Base-by-base conservation (phyloP, 1,284 basidiomycete genomes). In the Psilocybe mexicana region DNA sequence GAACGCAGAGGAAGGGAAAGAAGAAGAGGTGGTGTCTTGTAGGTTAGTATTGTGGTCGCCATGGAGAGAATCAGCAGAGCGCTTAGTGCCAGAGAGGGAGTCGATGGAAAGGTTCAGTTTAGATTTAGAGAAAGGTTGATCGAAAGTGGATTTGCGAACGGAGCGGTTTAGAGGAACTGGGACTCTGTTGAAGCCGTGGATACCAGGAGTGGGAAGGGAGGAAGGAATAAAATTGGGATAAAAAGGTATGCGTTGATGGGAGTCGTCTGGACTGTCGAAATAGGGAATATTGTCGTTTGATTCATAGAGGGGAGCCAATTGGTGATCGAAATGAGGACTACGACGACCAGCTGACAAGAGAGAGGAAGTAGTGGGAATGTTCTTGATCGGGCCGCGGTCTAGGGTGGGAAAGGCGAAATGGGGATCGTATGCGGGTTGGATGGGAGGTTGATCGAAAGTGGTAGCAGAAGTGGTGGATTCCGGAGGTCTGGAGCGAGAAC, bases 111-210 rank as follows among this genome's bases (percentile, higher is more conserved):
- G 89, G 86, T 67, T 84, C 86, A 43, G 88, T 88, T 69, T 92
- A 88, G 61, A 48, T 64, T 83, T 83, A 40, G 82, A 79, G 30
- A 94, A 86, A 0, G 93, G 94, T 72, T 94, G 93, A 74, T 96
- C 93, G 70, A 94, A 95, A 72, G 91, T 93, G 45, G 93, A 93
- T 79, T 96, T 94, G 62, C 94, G 85, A 61, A 80, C 63, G 12
- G 58, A 55, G 24, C 54, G 59, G 26, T 58, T 82, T 73, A 61
- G 74, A 71, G 62, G 79, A 71, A 55, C 56, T 57, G 65, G 65
- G 60, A 77, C 67, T 66, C 80, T 77, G 61, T 76, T 74, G 58
- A 79, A 74, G 50, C 83, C 84, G 70, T 86, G 83, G 45, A 86
- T 68, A 56, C 87, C 87, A 57, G 79, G 75, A 38, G 86, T 79